phyloP scores from a whole-genome alignment of 805 yeast genomes.

The Cyberlindnera mississippiensis region DNA sequence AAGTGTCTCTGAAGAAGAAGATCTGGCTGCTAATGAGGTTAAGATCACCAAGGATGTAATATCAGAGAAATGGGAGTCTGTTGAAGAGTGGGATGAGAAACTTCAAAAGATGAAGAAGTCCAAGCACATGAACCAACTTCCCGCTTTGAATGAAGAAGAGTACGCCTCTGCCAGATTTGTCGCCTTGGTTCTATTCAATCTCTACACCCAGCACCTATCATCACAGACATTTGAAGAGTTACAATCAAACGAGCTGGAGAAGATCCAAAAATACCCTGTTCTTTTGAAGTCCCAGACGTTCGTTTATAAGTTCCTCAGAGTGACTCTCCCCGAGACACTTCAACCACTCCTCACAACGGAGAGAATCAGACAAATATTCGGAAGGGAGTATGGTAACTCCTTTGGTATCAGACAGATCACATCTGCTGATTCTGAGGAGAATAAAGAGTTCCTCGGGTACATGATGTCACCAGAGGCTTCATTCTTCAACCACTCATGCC shows the following conservation, averaged over 20 bases:
- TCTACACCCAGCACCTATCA: slow-evolving; percentile 22
- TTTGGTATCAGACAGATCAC: slow-evolving; percentile 62
- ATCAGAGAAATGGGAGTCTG: slow-evolving; percentile 36
- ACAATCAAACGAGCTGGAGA: slow-evolving; percentile 50
- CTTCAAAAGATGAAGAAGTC: slow-evolving; percentile 32
- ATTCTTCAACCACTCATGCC: slow-evolving; percentile 64
- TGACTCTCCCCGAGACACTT: slow-evolving; percentile 34
- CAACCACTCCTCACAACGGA: slow-evolving; percentile 36
- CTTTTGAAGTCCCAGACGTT: slow-evolving; percentile 43
- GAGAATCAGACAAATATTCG: slow-evolving; percentile 44
- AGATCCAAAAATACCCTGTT: slow-evolving; percentile 43
- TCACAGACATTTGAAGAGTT: slow-evolving; percentile 34
- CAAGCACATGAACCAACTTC: slow-evolving; percentile 35
- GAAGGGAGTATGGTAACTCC: slow-evolving; percentile 61
- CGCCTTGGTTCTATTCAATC: slow-evolving; percentile 34
- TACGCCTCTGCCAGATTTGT: slow-evolving; percentile 49
- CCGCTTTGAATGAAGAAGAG: slow-evolving; percentile 48
- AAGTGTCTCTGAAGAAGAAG: slow-evolving; percentile 13
- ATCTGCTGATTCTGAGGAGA: slow-evolving; percentile 36
- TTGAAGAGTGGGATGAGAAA: slow-evolving; percentile 35
- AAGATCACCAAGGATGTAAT: slow-evolving; percentile 21
- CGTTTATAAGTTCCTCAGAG: slow-evolving; percentile 44
- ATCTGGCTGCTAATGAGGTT: slow-evolving; percentile 6
- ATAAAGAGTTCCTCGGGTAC: slow-evolving; percentile 54
- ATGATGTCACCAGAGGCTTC: slow-evolving; percentile 61